Base-by-base conservation (phyloP, 2,329 filamentous ascomycete genomes). In the Endothia cerciana region DNA sequence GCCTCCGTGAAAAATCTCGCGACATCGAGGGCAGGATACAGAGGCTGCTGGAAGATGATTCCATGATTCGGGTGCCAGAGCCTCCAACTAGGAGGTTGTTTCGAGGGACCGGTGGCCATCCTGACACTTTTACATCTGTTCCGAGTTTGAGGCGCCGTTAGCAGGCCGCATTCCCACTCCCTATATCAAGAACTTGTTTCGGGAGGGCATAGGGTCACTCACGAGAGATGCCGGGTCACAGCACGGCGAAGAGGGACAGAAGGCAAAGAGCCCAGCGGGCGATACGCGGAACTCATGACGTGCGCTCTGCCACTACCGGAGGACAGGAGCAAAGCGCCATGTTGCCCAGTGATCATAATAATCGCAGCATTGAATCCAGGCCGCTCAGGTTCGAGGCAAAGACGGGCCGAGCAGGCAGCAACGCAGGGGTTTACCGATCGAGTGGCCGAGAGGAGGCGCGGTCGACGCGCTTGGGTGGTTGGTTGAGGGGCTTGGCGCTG, bases 41-140 rank as follows among this genome's bases (percentile, higher is more conserved):
- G 28, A 1, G 69, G 69, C n/a, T 60, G 68, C 40, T 62, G 70
- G 67, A 81, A 81, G 2, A 79, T 73, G 62, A 81, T 76, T 45
- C 78, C 78, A 63, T 75, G 72, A n/a, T 70, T 73, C 4, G 75
- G 73, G 62, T 74, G 73, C 80, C 80, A 82, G 36, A 75, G 70
- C 59, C 73, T 74, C 57, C 69, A 70, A 41, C 66, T 67, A 4
- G 66, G 49, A 58, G 67, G 60, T 4, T 59, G 51, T 38, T 59
- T 63, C 11, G 61, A 45, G 41, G 19, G 36, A 33, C 60, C 30
- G 25, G 55, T n/a, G 41, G 45, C 63, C 71, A 72, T 72, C 38
- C 30, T 72, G 45, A 22, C 11, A 25, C 11, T 22, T n/a, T 4
- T 57, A 62, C 55, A 55, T 64, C 47, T 51, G 25, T 51, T 28